phyloP scores from a whole-genome alignment of 441 rosid species.

The Croton setiger region DNA sequence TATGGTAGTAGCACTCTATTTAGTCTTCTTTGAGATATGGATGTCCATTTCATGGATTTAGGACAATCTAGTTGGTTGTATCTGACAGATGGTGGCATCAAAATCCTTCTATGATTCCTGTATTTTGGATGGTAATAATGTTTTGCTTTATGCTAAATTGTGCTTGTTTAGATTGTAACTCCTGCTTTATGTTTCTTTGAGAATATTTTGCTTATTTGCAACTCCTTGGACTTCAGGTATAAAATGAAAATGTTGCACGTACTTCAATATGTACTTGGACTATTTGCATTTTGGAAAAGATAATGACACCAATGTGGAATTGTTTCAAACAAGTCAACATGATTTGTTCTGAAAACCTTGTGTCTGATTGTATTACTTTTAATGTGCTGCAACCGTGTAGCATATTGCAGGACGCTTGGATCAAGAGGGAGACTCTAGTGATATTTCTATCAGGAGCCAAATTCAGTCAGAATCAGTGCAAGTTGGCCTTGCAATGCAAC shows the following conservation, averaged over 20 bases:
- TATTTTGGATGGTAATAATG: not conserved
- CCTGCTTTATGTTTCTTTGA: not conserved
- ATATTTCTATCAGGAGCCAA: slow-evolving; percentile 58
- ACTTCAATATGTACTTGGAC: not conserved
- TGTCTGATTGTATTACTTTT: slow-evolving; percentile 46
- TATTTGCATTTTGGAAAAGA: not conserved
- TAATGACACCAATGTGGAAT: not conserved
- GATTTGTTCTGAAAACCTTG: slow-evolving; percentile 5
- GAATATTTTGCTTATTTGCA: not conserved
- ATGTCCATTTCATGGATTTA: not conserved
- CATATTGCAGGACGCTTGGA: slow-evolving; percentile 85
- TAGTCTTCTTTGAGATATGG: not conserved
- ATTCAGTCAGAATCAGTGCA: slow-evolving; percentile 75
- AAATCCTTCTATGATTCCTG: not conserved
- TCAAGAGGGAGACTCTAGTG: slow-evolving; percentile 67
- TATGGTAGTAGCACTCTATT: not conserved
- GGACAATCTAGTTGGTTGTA: not conserved
- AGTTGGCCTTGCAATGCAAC: slow-evolving; percentile 81
- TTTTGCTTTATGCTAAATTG: not conserved
- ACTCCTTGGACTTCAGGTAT: not conserved
- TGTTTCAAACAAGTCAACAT: not conserved
- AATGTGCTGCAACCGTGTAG: slow-evolving; percentile 70
- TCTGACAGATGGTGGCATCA: not conserved
- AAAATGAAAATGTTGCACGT: not conserved
- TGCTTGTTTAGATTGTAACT: not conserved